These are phyloP conservation scores for Acorus calamus DNA, from an alignment of 106 monocot species.

Conservation along the genomic window DNA sequence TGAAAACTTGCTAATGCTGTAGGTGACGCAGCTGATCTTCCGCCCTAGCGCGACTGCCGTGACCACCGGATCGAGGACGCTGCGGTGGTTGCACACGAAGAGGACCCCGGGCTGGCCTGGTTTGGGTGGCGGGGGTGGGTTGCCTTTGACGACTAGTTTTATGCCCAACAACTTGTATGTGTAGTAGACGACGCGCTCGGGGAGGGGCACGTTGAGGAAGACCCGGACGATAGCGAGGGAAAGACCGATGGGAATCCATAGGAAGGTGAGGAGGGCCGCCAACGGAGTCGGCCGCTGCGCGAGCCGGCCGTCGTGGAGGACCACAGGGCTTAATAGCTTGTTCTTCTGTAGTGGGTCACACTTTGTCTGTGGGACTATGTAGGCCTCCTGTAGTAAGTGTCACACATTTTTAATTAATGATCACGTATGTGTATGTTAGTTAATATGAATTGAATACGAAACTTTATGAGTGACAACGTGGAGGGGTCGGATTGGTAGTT, in stretches of 20 bases:
- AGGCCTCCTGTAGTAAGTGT: conserved; percentile 16
- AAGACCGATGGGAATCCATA: conserved; percentile 31
- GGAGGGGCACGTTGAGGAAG: conserved; percentile 30
- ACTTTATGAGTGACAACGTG: no score
- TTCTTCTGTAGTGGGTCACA: conserved; percentile 12
- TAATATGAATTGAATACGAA: no score
- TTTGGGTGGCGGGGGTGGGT: conserved; percentile 24
- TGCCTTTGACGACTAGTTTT: conserved; percentile 27
- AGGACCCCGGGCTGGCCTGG: conserved; percentile 28
- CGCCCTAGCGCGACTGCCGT: conserved; percentile 30
- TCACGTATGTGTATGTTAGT: no score
- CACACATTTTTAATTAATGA: no score
- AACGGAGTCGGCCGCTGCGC: conserved; percentile 25
- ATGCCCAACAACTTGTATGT: conserved; percentile 38
- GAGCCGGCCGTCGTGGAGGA: conserved; percentile 36
- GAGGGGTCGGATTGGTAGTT: no score
- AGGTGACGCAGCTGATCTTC: conserved; percentile 41
- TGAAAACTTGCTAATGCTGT: conserved; percentile 38
- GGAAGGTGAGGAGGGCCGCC: conserved; percentile 27
- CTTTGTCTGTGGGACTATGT: conserved; percentile 14
- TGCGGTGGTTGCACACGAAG: conserved; percentile 44
- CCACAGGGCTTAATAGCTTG: conserved; percentile 18
- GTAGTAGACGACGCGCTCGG: conserved; percentile 22
- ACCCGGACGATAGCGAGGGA: conserved; percentile 18
- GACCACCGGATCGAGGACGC: conserved; percentile 34